Evolutionary conservation across 129 eudicot species (phyloP), one percentile per base, ranked within the genome.

Genomic region (Smallanthus sonchifolius): DNA sequence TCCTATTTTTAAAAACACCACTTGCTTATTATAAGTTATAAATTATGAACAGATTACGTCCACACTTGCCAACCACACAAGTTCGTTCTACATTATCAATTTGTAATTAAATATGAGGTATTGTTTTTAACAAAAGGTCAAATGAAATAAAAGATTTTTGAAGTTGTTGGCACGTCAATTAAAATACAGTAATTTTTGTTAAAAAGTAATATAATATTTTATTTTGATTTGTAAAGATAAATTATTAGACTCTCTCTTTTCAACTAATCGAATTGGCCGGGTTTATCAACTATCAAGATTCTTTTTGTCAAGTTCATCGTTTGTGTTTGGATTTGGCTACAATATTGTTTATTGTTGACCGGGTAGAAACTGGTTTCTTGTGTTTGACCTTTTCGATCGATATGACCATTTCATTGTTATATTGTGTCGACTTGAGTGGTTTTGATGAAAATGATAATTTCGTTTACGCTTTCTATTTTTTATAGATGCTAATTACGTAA

Each of bases 141-240:
- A 10, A 11, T 59, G 38, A 59, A 59, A 59, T 59, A 59, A 28
- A 28, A 28, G 1, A 3, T 30, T 59, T 30, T 59, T 11, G 38
- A 30, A 59, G 65, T 59, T 30, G 65, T 59, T 59, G 7, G 37
- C 65, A 30, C 39, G 65, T 59, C 65, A 28, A 59, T 59, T 59
- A 10, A 8, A 28, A 13, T 45, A 3, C 4, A 45, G 10, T 9
- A 7, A 49, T 15, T 49, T 49, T 15, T n/a, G 17, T 49, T 45
- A 49, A 5, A 49, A 49, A 49, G 56, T 49, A 49, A 49, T 15
- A 48, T 15, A 48, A 49, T 4, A 15, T n/a, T 49, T 15, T 49
- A 49, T 49, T 10, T 17, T 59, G 7, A 28, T 59, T 28, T 59
- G n/a, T 1, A 54, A 54, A 4, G 19, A 49, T 49, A 49, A 5